Base-by-base conservation (phyloP, 169 alveolate species). In the Cryptosporidium meleagridis region DNA sequence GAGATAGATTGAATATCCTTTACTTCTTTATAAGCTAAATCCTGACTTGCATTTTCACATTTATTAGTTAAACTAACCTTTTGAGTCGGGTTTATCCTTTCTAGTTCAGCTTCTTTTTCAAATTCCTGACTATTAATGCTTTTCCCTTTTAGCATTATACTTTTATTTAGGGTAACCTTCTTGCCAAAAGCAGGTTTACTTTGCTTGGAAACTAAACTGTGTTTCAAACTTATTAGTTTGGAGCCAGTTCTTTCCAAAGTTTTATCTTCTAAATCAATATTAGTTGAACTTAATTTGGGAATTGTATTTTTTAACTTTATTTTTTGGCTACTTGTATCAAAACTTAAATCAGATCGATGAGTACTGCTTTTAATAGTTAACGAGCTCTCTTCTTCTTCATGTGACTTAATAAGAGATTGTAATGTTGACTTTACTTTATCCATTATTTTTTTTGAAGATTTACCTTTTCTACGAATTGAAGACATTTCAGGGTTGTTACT, bases 401-500 rank as follows among this genome's bases (percentile, higher is more conserved):
- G 62, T 23, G 65, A 62, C 12, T 65, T 41, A 44, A 39, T 62
- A 16, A 80, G 65, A 48, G 75, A 80, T 39, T 80, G 72, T 33
- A 80, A 41, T 3, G 62, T 29, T 1, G 62, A 39, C n/a, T 39
- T 80, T 12, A 80, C 51, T 51, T 23, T 44, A 12, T 80, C 48
- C 75, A 65, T 80, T 16, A 62, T 3, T 58, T 80, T 80, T 23
- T 80, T 80, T 45, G 73, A 59, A 23, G 65, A 53, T 55, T 73
- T 73, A 23, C 26, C 39, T 33, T 35, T 33, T 53, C 35, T 73
- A n/a, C 35, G 33, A 31, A 55, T 53, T 14, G 45, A 55, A 23
- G 69, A 31, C n/a, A 29, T 58, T 37, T 73, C 39, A 14, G 86
- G 52, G 37, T 26, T 55, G 4, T 55, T 29, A 3, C 68, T 58